A percentile compares a stretch with the other conserved stretches of the same genome.
phyloP scores from a whole-genome alignment of 345 rosid species.

The Citrus sinensis region DNA sequence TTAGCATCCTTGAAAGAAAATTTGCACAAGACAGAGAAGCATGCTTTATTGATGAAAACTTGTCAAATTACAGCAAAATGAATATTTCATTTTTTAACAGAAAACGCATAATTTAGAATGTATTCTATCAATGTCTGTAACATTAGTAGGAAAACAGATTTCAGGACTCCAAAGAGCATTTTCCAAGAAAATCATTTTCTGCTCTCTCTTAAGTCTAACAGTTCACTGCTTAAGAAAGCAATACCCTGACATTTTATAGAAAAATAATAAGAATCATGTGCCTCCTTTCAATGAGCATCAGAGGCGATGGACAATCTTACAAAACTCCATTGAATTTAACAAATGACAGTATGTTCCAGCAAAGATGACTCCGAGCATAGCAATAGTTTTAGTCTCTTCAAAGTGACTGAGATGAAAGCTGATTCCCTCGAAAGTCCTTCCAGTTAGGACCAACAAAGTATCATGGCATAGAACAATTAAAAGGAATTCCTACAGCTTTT shows the following conservation, averaged over 20 bases:
- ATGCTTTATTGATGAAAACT: not conserved
- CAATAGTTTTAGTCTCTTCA: not conserved
- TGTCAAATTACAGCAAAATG: not conserved
- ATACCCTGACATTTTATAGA: not conserved
- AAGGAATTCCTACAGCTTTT: not conserved
- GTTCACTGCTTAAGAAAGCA: not conserved
- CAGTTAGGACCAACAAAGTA: not conserved
- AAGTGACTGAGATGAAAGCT: not conserved
- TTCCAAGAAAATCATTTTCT: not conserved
- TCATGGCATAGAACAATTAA: not conserved
- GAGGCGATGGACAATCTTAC: not conserved
- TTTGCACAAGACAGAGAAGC: not conserved
- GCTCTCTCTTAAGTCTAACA: not conserved
- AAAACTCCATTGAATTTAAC: not conserved
- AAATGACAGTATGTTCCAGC: not conserved
- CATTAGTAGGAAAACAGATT: not conserved
- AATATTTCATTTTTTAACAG: not conserved
- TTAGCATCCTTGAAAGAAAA: not conserved
- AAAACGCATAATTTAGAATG: not conserved
- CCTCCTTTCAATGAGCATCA: not conserved
- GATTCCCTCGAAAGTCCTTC: not conserved
- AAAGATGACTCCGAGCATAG: not conserved
- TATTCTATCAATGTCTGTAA: constrained; percentile 1
- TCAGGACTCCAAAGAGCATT: not conserved
- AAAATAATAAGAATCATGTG: not conserved